Evolutionary conservation across 2,329 filamentous ascomycete species (phyloP).

Genomic region (Fusarium sp.): DNA sequence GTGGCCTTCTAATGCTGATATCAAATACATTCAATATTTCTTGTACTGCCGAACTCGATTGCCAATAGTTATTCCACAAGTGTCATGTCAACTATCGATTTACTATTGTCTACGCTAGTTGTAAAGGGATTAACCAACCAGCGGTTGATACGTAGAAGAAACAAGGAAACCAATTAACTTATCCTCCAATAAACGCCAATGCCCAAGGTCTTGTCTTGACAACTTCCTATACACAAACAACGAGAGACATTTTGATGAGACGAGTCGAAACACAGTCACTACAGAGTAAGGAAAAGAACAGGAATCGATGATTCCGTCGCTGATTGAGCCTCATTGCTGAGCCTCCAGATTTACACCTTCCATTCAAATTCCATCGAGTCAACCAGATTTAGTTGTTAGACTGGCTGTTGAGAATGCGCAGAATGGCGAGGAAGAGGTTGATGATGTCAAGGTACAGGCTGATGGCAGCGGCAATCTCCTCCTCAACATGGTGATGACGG

Average conservation of each 20-base stretch:
- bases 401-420: conserved; percentile 96
- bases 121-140: background rate
- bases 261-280: conserved; percentile 7
- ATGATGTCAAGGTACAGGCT: conserved; percentile 96
- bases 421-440: conserved; percentile 95
- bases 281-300: background rate
- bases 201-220: background rate
- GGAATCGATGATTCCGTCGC: background rate
- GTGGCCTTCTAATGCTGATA: conserved; percentile 74
- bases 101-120: background rate
- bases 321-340: background rate
- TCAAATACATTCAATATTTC: conserved; percentile 60
- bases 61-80: background rate
- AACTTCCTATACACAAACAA: background rate
- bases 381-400: conserved; percentile 77
- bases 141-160: conserved; percentile 1
- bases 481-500: conserved; percentile 96
- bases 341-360: background rate
- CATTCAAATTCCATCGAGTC: background rate
- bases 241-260: conserved; percentile 11
- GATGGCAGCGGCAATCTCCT: conserved; percentile 96
- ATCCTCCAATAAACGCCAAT: conserved; percentile 20
- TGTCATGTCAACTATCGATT: background rate
- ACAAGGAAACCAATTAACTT: conserved; percentile 2
- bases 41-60: conserved; percentile 25